Conservation (phyloP, 192 early-diverging fungal species). For the Jimgerdemannia flammicorona region DNA sequence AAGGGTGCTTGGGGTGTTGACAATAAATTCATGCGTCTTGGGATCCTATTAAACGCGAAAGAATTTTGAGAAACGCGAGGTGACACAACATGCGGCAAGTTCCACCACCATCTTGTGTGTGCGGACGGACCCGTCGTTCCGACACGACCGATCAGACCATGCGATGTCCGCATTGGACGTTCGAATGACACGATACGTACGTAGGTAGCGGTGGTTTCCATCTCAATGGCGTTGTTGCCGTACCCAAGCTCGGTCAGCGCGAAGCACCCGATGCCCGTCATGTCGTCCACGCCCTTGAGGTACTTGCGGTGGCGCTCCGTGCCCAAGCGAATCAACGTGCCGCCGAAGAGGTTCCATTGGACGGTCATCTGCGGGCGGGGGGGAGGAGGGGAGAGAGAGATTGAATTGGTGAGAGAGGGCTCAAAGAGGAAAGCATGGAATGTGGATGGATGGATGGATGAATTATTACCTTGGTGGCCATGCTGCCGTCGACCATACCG, state of each 20-base stretch:
- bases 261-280: slow-evolving; percentile 71
- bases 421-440: not conserved
- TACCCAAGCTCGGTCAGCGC: slow-evolving; percentile 75
- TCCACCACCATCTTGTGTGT: too few species aligned
- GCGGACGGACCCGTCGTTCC: not conserved
- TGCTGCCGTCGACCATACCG: slow-evolving; percentile 68
- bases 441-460: not conserved
- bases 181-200: slow-evolving; percentile 25
- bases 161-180: not conserved
- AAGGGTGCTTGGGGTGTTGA: slow-evolving; percentile 67
- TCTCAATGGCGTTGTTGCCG: slow-evolving; percentile 80
- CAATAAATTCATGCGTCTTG: slow-evolving; percentile 63
- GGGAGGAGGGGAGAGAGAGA: not conserved
- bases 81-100: too few species aligned
- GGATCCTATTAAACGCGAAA: slow-evolving; percentile 28
- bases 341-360: slow-evolving; percentile 66
- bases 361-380: slow-evolving; percentile 35
- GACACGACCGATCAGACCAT: slow-evolving; percentile 1
- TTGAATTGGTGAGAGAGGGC: not conserved
- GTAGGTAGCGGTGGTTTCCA: slow-evolving; percentile 68
- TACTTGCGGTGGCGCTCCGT: slow-evolving; percentile 66
- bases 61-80: too few species aligned
- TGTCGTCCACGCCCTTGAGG: slow-evolving; percentile 58
- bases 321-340: slow-evolving; percentile 68
- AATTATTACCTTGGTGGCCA: slow-evolving; percentile 54